Conservation (phyloP, 192 early-diverging fungal species). For the Coemansia sp. region DNA sequence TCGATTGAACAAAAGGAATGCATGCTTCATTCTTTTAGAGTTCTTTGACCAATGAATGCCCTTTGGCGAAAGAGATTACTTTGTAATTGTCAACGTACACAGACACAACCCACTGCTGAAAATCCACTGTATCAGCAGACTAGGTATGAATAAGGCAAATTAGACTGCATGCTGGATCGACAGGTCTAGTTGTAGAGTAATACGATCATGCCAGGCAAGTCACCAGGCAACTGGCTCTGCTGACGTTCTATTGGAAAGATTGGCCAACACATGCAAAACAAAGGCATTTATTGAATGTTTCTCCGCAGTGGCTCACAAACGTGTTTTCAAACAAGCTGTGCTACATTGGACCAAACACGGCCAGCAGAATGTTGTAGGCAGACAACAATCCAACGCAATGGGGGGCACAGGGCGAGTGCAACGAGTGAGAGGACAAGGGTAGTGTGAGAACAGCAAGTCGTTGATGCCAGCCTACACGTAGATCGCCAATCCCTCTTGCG, state of each 20-base stretch:
- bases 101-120: not conserved
- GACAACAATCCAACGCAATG: not conserved
- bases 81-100: not conserved
- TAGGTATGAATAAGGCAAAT: not conserved
- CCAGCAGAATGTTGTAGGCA: too few species aligned
- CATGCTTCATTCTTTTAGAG: not conserved
- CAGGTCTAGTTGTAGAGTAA: not conserved
- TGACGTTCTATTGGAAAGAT: too few species aligned
- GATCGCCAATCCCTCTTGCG: conserved; percentile 1
- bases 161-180: not conserved
- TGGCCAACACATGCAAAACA: too few species aligned
- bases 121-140: not conserved
- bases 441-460: not conserved
- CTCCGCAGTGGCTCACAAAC: too few species aligned
- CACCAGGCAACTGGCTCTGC: not conserved
- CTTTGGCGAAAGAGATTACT: not conserved
- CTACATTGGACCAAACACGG: not conserved
- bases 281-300: too few species aligned
- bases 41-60: not conserved
- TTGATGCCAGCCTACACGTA: not conserved
- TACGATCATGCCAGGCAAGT: not conserved
- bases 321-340: too few species aligned
- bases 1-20: not conserved
- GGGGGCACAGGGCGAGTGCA: not conserved
- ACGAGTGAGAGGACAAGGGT: not conserved